Evolutionary conservation across 768 basidiomycete species (phyloP).

Genomic region (Clitopilus passeckerianus): DNA sequence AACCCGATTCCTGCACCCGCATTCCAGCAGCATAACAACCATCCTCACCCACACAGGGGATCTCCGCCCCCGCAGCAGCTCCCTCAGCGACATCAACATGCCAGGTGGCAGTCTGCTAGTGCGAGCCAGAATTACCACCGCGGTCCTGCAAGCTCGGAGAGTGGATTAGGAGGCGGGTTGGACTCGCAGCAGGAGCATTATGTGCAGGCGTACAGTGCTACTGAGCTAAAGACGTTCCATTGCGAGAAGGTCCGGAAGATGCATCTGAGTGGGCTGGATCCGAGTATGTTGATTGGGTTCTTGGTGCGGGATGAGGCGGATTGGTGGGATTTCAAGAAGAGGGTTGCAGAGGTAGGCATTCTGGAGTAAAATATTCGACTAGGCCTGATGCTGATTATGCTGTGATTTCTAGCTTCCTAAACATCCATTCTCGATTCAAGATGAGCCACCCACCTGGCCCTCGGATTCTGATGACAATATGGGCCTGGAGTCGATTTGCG

Average conservation of each 20-base stretch:
- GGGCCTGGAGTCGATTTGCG: slow-evolving; percentile 81
- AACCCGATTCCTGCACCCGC: not conserved
- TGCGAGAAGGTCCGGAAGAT: slow-evolving; percentile 97
- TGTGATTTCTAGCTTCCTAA: slow-evolving; percentile 42
- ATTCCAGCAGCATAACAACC: slow-evolving; percentile 12
- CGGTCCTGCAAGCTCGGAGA: not conserved
- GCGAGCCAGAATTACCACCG: slow-evolving; percentile 11
- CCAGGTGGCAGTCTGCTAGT: slow-evolving; percentile 17
- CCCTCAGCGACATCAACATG: slow-evolving; percentile 2
- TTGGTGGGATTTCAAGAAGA: slow-evolving; percentile 74
- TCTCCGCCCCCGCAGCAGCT: slow-evolving; percentile 1
- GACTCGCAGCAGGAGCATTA: slow-evolving; percentile 59
- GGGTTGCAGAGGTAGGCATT: slow-evolving; percentile 66
- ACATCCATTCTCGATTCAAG: slow-evolving; percentile 81
- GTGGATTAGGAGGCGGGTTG: slow-evolving; percentile 19
- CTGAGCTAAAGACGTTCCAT: slow-evolving; percentile 87
- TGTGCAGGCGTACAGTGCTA: slow-evolving; percentile 62
- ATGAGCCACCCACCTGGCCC: slow-evolving; percentile 84
- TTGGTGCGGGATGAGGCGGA: slow-evolving; percentile 78
- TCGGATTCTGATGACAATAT: slow-evolving; percentile 70
- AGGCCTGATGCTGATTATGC: slow-evolving; percentile 5
- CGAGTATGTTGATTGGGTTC: slow-evolving; percentile 96
- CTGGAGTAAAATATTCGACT: too few relatives aligned
- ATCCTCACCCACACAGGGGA: not conserved
- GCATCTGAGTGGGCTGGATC: slow-evolving; percentile 85